A percentile compares a stretch with the other conserved stretches of the same genome.
These are phyloP conservation scores for Fusarium nurragi DNA, from an alignment of 2,329 filamentous ascomycete species.

Conservation along the genomic window DNA sequence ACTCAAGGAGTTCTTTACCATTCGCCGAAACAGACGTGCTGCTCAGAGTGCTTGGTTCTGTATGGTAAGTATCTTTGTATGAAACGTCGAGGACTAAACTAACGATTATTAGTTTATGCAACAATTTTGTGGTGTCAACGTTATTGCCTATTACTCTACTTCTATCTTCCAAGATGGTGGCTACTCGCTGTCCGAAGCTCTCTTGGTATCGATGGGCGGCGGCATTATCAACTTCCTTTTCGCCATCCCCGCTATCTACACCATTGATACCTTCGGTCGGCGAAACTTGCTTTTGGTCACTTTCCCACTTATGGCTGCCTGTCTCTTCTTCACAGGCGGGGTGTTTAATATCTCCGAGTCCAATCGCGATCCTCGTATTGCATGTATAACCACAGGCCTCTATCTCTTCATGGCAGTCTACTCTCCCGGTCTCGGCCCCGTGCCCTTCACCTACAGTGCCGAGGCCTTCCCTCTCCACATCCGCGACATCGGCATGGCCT, in stretches of 20 bases:
- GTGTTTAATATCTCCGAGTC: slow-evolving; percentile 54
- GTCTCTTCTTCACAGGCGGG: slow-evolving; percentile 63
- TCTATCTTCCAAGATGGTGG: slow-evolving; percentile 54
- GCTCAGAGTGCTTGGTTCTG: slow-evolving; percentile 51
- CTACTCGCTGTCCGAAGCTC: slow-evolving; percentile 53
- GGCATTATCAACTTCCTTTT: slow-evolving; percentile 68
- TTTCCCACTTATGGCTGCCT: slow-evolving; percentile 66
- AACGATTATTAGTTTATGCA: slow-evolving; percentile 46
- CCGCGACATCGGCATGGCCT: slow-evolving; percentile 64
- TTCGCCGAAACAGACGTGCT: slow-evolving; percentile 50
- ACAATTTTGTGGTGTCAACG: slow-evolving; percentile 58
- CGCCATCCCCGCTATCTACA: slow-evolving; percentile 66
- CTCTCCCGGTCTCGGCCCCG: slow-evolving; percentile 64
- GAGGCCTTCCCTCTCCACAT: slow-evolving; percentile 68
- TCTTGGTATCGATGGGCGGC: slow-evolving; percentile 65
- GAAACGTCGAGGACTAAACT: neutral
- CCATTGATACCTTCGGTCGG: slow-evolving; percentile 67
- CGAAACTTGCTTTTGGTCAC: slow-evolving; percentile 65
- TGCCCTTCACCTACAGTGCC: slow-evolving; percentile 68
- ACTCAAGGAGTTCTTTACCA: slow-evolving; percentile 51
- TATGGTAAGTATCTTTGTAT: slow-evolving; percentile 41
- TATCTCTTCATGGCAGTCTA: slow-evolving; percentile 55
- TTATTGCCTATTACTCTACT: slow-evolving; percentile 66
- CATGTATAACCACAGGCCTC: slow-evolving; percentile 50
- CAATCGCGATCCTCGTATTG: slow-evolving; percentile 39